Evolutionary conservation across 768 basidiomycete genomes (phyloP).

Genomic region (Bullera alba): DNA sequence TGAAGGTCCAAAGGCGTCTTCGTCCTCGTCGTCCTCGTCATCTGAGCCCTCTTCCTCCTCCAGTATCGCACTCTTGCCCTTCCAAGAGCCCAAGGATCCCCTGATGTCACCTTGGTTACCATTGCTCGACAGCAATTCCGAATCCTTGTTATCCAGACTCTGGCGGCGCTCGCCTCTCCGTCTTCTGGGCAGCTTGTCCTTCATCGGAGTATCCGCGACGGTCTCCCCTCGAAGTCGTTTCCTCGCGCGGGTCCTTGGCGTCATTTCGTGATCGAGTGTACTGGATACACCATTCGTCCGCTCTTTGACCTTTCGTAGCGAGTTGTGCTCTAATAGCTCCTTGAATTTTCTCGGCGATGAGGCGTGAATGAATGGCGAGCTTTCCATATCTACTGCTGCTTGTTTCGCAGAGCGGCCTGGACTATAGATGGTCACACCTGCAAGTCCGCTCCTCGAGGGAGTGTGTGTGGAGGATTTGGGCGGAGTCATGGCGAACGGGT

Average conservation of each 20-base stretch:
- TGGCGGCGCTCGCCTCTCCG: conserved; percentile 6
- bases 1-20: conserved; percentile 33
- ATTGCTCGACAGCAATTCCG: no score
- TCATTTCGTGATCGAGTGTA: conserved; percentile 8
- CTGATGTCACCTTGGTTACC: neutral
- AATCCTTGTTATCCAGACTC: no score
- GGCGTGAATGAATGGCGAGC: conserved; percentile 35
- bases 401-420: neutral
- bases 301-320: conserved; percentile 21
- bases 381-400: neutral
- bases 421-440: neutral
- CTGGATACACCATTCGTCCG: neutral
- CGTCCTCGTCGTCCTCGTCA: conserved; percentile 8
- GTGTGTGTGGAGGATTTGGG: conserved; percentile 1
- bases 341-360: conserved; percentile 28
- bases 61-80: neutral
- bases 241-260: conserved; percentile 33
- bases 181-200: conserved; percentile 12
- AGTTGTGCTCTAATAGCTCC: conserved; percentile 27
- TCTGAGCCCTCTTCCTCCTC: conserved; percentile 3
- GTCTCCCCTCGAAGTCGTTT: conserved; percentile 30
- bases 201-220: conserved; percentile 36
- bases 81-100: no score
- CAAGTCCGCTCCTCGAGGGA: neutral
- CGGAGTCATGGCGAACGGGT: conserved; percentile 27